A percentile compares a stretch with the other conserved stretches of the same genome.
phyloP scores from a whole-genome alignment of 768 basidiomycete species.

The Lyophyllum semitale region DNA sequence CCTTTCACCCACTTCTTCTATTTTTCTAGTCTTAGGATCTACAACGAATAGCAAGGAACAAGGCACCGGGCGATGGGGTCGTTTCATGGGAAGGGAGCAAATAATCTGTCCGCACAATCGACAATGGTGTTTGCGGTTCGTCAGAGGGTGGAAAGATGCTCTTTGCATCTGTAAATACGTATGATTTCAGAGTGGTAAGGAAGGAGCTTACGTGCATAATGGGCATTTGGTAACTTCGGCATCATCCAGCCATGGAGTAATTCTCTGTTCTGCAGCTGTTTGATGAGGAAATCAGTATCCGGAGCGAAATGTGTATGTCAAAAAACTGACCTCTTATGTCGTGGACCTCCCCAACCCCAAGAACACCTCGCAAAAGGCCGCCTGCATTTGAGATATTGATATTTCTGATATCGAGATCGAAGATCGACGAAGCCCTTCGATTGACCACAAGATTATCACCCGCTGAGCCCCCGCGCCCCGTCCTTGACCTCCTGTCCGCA shows the following conservation, averaged over 20 bases:
- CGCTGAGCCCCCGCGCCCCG: slow-evolving; percentile 9
- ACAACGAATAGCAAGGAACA: slow-evolving; percentile 87
- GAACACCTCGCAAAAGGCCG: slow-evolving; percentile 70
- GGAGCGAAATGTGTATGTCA: slow-evolving; percentile 1
- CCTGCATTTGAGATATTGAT: slow-evolving; percentile 56
- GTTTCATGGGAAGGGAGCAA: slow-evolving; percentile 83
- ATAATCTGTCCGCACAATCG: slow-evolving; percentile 91
- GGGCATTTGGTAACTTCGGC: slow-evolving; percentile 76
- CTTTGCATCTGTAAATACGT: slow-evolving; percentile 26
- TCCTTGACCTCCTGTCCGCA: slow-evolving; percentile 10
- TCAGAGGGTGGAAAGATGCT: slow-evolving; percentile 82
- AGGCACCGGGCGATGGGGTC: slow-evolving; percentile 59
- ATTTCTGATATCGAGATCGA: slow-evolving; percentile 69
- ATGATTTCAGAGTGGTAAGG: background rate
- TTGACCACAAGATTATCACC: slow-evolving; percentile 16
- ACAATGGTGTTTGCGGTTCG: slow-evolving; percentile 96
- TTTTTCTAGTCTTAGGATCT: slow-evolving; percentile 72
- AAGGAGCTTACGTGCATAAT: slow-evolving; percentile 68
- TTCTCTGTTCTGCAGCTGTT: slow-evolving; percentile 81
- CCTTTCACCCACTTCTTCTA: slow-evolving; percentile 84
- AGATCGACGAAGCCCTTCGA: slow-evolving; percentile 66
- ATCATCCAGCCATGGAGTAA: slow-evolving; percentile 96
- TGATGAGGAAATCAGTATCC: background rate
- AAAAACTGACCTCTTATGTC: slow-evolving; percentile 64
- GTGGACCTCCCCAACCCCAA: slow-evolving; percentile 49